Conservation (phyloP, 148 eudicot genomes). For the Simmondsia chinensis region DNA sequence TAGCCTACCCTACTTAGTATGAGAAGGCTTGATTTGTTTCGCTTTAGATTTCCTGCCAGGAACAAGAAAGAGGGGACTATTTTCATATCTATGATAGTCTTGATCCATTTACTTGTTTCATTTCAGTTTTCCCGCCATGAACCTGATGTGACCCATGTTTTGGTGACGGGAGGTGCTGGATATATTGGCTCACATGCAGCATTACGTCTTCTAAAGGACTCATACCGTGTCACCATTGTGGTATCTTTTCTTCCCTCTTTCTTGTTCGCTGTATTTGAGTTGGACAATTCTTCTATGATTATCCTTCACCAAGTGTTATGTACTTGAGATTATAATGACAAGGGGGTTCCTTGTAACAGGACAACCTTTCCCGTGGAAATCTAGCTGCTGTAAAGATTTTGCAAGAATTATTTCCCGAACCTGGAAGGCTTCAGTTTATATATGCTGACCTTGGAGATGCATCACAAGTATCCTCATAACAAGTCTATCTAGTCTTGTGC, state of each 20-base stretch:
- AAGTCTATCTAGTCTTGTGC: not conserved
- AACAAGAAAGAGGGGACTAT: too few relatives aligned
- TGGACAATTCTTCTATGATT: not conserved
- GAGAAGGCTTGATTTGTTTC: too few relatives aligned
- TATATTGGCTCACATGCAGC: conserved; percentile 97
- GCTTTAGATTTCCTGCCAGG: too few relatives aligned
- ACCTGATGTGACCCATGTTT: conserved; percentile 75
- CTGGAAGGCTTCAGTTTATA: conserved; percentile 79
- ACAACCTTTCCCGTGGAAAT: conserved; percentile 91
- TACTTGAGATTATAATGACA: not conserved
- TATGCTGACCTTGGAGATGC: conserved; percentile 88
- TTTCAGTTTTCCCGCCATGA: conserved; percentile 69
- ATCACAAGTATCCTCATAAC: conserved; percentile 46
- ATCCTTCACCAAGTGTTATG: not conserved
- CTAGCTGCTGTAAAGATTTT: conserved; percentile 74
- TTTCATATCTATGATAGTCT: too few relatives aligned
- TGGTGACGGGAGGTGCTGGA: conserved; percentile 97
- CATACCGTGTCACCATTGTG: conserved; percentile 92
- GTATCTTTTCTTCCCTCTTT: conserved; percentile 22
- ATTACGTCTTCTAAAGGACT: conserved; percentile 71
- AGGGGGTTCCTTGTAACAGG: conserved; percentile 25
- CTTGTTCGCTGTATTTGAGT: not conserved
- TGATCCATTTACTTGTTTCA: not conserved
- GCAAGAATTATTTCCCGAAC: conserved; percentile 71
- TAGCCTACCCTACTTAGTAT: too few relatives aligned